phyloP scores from a whole-genome alignment of 1,284 basidiomycete genomes.

The Apiotrichum brassicae region DNA sequence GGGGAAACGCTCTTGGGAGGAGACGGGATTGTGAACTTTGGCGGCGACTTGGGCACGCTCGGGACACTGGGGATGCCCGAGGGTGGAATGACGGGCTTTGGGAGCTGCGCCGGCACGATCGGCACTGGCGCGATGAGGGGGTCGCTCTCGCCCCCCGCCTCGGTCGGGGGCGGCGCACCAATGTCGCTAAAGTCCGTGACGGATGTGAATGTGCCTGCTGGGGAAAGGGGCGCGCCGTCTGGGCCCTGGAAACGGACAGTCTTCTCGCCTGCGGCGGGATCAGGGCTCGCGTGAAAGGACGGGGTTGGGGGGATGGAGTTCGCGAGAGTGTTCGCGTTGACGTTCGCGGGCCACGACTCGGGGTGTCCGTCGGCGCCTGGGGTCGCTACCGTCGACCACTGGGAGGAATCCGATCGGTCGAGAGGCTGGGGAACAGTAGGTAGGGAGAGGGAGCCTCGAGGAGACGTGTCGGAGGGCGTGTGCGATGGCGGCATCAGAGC shows the following conservation, averaged over 20 bases:
- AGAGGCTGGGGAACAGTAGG: constrained; percentile 9
- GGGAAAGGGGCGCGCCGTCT: constrained; percentile 43
- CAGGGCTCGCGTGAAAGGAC: background rate
- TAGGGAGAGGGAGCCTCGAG: background rate
- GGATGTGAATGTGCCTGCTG: constrained; percentile 31
- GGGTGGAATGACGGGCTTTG: constrained; percentile 12
- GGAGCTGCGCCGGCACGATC: constrained; percentile 7
- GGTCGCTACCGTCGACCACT: constrained; percentile 44
- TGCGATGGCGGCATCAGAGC: background rate
- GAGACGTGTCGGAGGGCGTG: background rate
- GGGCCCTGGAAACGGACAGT: constrained; percentile 43
- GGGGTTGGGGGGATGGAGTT: background rate
- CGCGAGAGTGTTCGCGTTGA: background rate
- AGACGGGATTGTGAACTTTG: background rate
- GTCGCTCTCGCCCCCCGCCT: too few species aligned
- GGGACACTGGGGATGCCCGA: constrained; percentile 4
- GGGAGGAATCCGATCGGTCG: constrained; percentile 20
- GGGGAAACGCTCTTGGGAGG: constrained; percentile 9
- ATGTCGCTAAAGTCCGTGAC: constrained; percentile 34
- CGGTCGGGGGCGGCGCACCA: constrained; percentile 38
- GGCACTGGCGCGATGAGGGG: too few species aligned
- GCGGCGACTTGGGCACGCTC: constrained; percentile 4
- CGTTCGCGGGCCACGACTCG: background rate
- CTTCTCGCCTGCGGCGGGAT: constrained; percentile 24
- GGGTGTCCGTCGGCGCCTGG: constrained; percentile 37